phyloP scores from a whole-genome alignment of 768 basidiomycete genomes.

The Pulveroboletus ravenelii region DNA sequence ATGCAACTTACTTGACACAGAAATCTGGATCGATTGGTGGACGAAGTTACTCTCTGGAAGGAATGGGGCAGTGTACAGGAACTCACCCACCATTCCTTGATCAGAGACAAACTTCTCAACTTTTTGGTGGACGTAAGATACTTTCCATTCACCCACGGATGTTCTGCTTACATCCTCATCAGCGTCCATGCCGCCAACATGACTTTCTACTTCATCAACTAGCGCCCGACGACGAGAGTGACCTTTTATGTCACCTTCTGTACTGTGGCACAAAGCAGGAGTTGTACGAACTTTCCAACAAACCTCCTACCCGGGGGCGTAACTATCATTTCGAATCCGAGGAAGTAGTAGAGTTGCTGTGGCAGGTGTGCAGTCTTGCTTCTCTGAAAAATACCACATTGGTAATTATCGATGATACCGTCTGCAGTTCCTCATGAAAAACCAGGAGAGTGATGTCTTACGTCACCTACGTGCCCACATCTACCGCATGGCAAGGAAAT shows the following conservation, averaged over 20 bases:
- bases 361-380: slow-evolving; percentile 11
- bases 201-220: neutral
- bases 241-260: slow-evolving; percentile 17
- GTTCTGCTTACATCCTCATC: neutral
- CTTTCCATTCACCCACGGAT: neutral
- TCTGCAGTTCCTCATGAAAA: slow-evolving; percentile 12
- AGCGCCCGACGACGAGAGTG: slow-evolving; percentile 11
- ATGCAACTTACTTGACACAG: slow-evolving; percentile 1
- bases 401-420: neutral
- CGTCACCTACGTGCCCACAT: slow-evolving; percentile 18
- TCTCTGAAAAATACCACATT: neutral
- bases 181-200: slow-evolving; percentile 17
- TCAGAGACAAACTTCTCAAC: slow-evolving; percentile 10
- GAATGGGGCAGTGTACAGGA: slow-evolving; percentile 15
- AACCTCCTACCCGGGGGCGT: neutral
- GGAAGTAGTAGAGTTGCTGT: slow-evolving; percentile 21
- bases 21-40: slow-evolving; percentile 5
- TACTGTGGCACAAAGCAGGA: slow-evolving; percentile 15
- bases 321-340: slow-evolving; percentile 6
- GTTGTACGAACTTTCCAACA: slow-evolving; percentile 9
- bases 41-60: slow-evolving; percentile 9
- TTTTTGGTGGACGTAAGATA: slow-evolving; percentile 11
- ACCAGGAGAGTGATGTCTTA: neutral
- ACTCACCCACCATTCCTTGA: slow-evolving; percentile 11
- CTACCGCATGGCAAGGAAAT: slow-evolving; percentile 30